A percentile compares a stretch with the other conserved stretches of the same genome.
Conservation (phyloP, 441 rosid species). For the Viola pubescens region DNA sequence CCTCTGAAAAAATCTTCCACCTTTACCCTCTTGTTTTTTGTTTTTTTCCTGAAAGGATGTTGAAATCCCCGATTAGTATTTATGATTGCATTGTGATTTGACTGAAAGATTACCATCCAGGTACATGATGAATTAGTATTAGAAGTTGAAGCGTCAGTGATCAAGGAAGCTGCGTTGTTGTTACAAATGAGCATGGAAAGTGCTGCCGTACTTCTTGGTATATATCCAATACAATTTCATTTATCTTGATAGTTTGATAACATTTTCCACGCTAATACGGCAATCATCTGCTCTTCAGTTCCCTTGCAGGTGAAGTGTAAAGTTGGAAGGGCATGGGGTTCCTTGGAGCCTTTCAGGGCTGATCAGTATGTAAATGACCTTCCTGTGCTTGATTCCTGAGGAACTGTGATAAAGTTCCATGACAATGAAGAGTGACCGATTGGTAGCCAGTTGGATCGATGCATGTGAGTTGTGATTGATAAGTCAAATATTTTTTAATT, state of each 20-base stretch:
- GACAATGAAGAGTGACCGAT: slow-evolving; percentile 5
- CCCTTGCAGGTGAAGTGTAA: slow-evolving; percentile 81
- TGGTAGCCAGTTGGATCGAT: slow-evolving; percentile 8
- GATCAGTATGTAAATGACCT: slow-evolving; percentile 28
- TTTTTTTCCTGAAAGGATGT: no score
- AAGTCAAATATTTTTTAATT: background rate
- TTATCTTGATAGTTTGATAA: slow-evolving; percentile 11
- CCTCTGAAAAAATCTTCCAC: slow-evolving; percentile 10
- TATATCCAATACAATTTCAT: slow-evolving; percentile 9
- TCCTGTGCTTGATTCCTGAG: slow-evolving; percentile 18
- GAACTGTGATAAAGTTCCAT: slow-evolving; percentile 4
- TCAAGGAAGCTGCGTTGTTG: slow-evolving; percentile 68
- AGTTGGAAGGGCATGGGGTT: slow-evolving; percentile 95
- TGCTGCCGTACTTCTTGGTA: slow-evolving; percentile 75
- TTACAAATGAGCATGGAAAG: slow-evolving; percentile 73
- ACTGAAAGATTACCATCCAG: slow-evolving; percentile 26
- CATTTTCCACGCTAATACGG: slow-evolving; percentile 6
- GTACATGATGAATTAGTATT: slow-evolving; percentile 93
- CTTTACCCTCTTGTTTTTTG: background rate
- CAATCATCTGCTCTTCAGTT: slow-evolving; percentile 37
- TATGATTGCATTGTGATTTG: background rate
- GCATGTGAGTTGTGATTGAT: background rate
- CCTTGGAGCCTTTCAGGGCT: slow-evolving; percentile 55
- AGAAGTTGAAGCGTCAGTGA: slow-evolving; percentile 70
- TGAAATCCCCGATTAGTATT: no score